These are phyloP conservation scores for Orbilia oligospora DNA, from an alignment of 2,329 filamentous ascomycete species.

Conservation along the genomic window DNA sequence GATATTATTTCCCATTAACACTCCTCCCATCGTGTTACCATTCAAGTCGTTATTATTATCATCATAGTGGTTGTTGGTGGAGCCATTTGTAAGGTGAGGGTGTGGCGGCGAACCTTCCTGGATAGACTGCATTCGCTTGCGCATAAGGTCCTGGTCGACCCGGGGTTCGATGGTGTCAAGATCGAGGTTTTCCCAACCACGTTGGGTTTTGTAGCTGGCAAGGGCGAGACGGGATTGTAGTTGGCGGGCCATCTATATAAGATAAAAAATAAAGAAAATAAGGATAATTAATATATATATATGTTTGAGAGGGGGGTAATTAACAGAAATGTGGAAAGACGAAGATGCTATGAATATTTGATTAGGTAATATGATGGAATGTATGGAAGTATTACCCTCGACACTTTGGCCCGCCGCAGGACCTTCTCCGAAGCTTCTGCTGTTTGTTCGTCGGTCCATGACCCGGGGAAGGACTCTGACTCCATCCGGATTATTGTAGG, in stretches of 20 bases:
- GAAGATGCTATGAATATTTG: no score
- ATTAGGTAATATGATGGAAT: conserved; percentile 23
- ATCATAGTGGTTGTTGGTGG: conserved; percentile 16
- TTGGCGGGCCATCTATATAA: conserved; percentile 81
- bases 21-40: conserved; percentile 40
- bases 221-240: conserved; percentile 94
- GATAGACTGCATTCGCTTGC: conserved; percentile 72
- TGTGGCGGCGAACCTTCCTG: conserved; percentile 63
- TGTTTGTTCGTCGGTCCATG: conserved; percentile 63
- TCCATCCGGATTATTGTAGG: conserved; percentile 41
- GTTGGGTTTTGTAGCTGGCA: conserved; percentile 96
- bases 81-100: conserved; percentile 17
- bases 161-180: conserved; percentile 88
- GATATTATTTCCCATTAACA: conserved; percentile 54
- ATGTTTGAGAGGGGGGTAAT: conserved; percentile 28
- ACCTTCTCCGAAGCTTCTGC: conserved; percentile 73
- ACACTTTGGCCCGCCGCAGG: conserved; percentile 80
- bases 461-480: conserved; percentile 48
- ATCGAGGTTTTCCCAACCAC: conserved; percentile 92
- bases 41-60: conserved; percentile 30
- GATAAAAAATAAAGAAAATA: conserved; percentile 43
- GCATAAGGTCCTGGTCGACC: conserved; percentile 82
- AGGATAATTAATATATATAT: conserved; percentile 40
- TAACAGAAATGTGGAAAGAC: no score
- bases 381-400: conserved; percentile 73